Percentiles rank a stretch among this genome's conserved stretches.
Evolutionary conservation across 2,329 filamentous ascomycete genomes (phyloP).

Genomic region (Beauveria sp.): DNA sequence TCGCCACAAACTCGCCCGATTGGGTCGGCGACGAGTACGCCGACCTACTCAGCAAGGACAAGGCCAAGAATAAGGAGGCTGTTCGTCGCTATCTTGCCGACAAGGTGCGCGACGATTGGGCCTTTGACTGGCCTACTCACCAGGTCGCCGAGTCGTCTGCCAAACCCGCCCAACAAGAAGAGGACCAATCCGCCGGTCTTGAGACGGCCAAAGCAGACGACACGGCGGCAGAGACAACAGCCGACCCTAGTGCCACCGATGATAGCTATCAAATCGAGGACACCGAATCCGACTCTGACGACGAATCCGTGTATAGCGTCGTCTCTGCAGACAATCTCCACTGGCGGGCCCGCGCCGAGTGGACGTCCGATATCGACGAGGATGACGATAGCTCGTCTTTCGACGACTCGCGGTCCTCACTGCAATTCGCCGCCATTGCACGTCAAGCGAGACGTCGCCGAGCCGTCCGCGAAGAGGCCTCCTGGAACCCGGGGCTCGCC

Average conservation of each 20-base stretch:
- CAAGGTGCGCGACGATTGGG: conserved; percentile 53
- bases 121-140: conserved; percentile 46
- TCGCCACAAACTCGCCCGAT: conserved; percentile 22
- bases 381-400: conserved; percentile 38
- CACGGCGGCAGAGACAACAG: conserved; percentile 11
- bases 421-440: conserved; percentile 36
- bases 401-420: conserved; percentile 37
- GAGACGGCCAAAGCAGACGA: not conserved
- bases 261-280: conserved; percentile 29
- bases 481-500: conserved; percentile 76
- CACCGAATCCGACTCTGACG: conserved; percentile 34
- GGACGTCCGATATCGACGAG: conserved; percentile 50
- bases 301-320: conserved; percentile 47
- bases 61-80: conserved; percentile 55
- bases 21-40: conserved; percentile 47
- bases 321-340: conserved; percentile 47
- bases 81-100: conserved; percentile 47
- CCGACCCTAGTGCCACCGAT: conserved; percentile 18
- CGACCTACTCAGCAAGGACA: conserved; percentile 55
- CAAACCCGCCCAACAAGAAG: not conserved
- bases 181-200: not conserved
- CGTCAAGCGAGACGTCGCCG: conserved; percentile 50
- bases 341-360: conserved; percentile 45
- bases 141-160: not conserved
- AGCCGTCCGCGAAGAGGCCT: conserved; percentile 54